phyloP scores from a whole-genome alignment of 257 asterid species.

The Solanum clarkiae region DNA sequence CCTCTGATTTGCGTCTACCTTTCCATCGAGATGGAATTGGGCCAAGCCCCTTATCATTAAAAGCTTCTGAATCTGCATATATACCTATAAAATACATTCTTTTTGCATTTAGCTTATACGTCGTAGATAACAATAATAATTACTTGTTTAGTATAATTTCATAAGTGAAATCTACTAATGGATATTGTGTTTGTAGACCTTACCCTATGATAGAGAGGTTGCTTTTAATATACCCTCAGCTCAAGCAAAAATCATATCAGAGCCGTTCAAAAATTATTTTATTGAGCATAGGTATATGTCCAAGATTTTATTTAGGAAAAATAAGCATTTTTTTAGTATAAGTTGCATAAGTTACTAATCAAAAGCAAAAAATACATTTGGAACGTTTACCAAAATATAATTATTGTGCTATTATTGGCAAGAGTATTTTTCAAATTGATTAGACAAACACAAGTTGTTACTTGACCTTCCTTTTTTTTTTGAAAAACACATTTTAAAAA shows the following conservation, averaged over 20 bases:
- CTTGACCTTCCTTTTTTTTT: background rate
- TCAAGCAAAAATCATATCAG: no score
- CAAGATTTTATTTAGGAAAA: background rate
- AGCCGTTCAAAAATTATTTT: no score
- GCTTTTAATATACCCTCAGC: no score
- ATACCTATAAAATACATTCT: background rate
- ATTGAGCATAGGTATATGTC: no score
- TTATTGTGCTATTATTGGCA: background rate
- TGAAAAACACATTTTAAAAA: background rate
- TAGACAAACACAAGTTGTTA: background rate
- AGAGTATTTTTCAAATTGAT: background rate
- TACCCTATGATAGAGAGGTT: no score
- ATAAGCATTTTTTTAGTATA: background rate
- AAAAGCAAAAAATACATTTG: background rate
- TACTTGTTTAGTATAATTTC: no score
- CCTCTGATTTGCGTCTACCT: background rate
- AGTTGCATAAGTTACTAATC: background rate
- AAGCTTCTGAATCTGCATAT: background rate
- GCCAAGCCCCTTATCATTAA: slow-evolving; percentile 7
- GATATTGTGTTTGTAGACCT: no score
- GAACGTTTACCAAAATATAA: background rate
- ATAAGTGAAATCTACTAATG: no score
- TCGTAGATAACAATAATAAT: no score
- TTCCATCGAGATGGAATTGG: slow-evolving; percentile 5
- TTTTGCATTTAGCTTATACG: background rate